Percentiles rank a stretch among this genome's conserved stretches.
Conservation (phyloP, 78 protist species). For the Guillardia theta region DNA sequence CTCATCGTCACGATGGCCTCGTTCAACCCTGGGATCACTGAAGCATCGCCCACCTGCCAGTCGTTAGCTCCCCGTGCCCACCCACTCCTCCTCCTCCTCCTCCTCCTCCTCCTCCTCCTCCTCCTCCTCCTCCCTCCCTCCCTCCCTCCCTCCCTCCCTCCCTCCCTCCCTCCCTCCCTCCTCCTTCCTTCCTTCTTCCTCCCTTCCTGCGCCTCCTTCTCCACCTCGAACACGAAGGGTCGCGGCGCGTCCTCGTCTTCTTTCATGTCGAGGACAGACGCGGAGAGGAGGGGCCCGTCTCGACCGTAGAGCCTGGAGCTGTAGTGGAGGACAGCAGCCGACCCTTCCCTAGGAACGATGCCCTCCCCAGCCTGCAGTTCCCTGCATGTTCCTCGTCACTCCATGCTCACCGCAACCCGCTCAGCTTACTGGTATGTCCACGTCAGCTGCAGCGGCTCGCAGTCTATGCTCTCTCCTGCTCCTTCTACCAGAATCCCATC, state of each 20-base stretch:
- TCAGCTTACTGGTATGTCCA: neutral
- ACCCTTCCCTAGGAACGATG: neutral
- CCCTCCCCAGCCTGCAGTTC: neutral
- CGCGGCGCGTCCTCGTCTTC: neutral
- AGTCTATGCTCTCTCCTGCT: neutral
- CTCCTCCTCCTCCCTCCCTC: neutral
- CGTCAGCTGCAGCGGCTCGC: neutral
- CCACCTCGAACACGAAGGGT: neutral
- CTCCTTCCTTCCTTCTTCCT: neutral
- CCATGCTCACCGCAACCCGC: neutral
- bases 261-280: neutral
- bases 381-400: neutral
- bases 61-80: neutral
- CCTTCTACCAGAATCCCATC: neutral
- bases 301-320: neutral
- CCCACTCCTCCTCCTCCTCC: neutral
- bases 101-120: neutral
- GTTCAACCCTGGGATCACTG: neutral
- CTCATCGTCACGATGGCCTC: neutral
- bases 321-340: neutral
- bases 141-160: neutral
- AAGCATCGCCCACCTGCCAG: neutral
- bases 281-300: neutral
- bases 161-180: neutral
- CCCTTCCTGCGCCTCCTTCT: neutral